Evolutionary conservation across 1,284 basidiomycete genomes (phyloP).

Genomic region (Puccinia brachypodii): DNA sequence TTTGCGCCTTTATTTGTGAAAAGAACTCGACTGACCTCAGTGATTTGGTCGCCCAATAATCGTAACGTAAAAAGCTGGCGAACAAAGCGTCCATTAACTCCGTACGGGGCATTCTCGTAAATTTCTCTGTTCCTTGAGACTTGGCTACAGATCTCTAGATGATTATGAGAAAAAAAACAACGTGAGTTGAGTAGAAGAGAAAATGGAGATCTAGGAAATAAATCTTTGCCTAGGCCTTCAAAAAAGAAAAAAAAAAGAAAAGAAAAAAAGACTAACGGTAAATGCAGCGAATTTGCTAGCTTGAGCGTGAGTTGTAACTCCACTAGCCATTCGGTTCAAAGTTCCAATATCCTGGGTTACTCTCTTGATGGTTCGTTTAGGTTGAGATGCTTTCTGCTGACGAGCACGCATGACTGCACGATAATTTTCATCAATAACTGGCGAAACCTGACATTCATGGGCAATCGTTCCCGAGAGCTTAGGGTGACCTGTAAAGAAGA

Average conservation of each 20-base stretch:
- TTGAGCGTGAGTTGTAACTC: constrained; percentile 50
- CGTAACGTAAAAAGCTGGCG: constrained; percentile 71
- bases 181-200: not conserved
- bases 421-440: constrained; percentile 58
- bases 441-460: constrained; percentile 57
- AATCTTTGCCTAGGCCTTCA: not conserved
- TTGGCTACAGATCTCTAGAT: constrained; percentile 51
- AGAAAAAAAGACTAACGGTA: constrained; percentile 53
- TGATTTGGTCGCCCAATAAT: constrained; percentile 78
- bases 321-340: constrained; percentile 56
- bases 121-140: constrained; percentile 55
- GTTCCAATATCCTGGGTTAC: constrained; percentile 58
- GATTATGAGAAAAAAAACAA: not conserved
- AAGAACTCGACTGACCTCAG: constrained; percentile 57
- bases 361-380: constrained; percentile 59
- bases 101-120: constrained; percentile 83
- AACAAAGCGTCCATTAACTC: constrained; percentile 86
- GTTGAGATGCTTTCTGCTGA: constrained; percentile 58
- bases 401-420: constrained; percentile 59
- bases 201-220: not conserved
- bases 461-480: constrained; percentile 55
- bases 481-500: constrained; percentile 50
- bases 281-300: constrained; percentile 53
- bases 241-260: not conserved
- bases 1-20: not conserved